Base-by-base conservation (phyloP, 352 stramenopile species). In the Phytopythium helicoides region DNA sequence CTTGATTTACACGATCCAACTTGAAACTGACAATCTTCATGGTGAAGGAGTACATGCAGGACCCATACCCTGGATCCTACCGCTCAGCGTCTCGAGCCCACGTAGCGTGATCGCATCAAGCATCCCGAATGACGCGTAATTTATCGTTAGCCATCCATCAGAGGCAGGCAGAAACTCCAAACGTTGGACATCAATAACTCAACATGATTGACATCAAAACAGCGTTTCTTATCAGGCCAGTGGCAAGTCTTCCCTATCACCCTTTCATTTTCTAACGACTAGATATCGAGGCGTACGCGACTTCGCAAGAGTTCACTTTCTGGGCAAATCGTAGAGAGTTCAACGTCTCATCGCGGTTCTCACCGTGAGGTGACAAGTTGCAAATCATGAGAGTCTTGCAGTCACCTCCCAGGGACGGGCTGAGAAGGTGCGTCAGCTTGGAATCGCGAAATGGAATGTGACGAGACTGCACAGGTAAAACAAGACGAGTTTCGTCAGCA, bases 331-430 rank as follows among this genome's bases (percentile, higher is more conserved):
- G 77, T 19, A 96, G 63, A 2, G 86, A 94, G 62, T 94, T 94
- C 8, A 95, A 69, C 34, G 80, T 92, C 54, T 96, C 87, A 46
- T 94, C 78, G 11, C 84, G 79, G 38, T 95, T 78, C 46, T 82
- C 64, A 1, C 55, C 53, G 15, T 94, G 59, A 9, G 87, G 87
- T 31, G 85, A 95, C 31, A 96, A 59, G 45, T 93, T 96, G 61
- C 84, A 95, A 47, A 96, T 96, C 87, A 96, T 95, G 34, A 96
- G 72, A 19, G 86, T 93, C 61, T 94, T 94, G 67, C 85, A 93
- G 45, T 95, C 86, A 41, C 81, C 82, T 22, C 86, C 86, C 3
- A 95, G 78, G 3, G 81, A 92, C 3, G 86, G 81, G 52, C 89
- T 89, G 25, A 96, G 45, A 23, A 96, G 81, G 50, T 92, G 78